Evolutionary conservation across 805 yeast genomes (phyloP).

Genomic region (Dipodascopsis tothii): DNA sequence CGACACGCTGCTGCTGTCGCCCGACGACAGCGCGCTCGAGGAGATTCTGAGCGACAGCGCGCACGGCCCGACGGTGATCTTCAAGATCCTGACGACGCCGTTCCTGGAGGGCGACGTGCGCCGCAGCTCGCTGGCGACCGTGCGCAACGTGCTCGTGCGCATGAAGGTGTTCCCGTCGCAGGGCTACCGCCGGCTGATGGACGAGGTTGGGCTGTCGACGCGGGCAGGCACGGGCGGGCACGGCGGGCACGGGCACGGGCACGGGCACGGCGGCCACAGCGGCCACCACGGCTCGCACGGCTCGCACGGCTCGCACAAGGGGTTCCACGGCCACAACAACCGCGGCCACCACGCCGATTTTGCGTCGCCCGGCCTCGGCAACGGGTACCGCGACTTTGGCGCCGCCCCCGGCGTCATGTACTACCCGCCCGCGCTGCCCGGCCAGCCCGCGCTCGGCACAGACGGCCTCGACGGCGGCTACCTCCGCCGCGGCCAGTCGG

Average conservation of each 20-base stretch:
- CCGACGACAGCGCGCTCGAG: constrained; percentile 35
- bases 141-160: constrained; percentile 56
- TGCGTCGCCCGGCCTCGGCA: not conserved
- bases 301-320: not conserved
- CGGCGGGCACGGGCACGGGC: constrained; percentile 1
- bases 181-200: constrained; percentile 78
- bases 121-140: constrained; percentile 51
- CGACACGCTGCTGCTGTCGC: constrained; percentile 54
- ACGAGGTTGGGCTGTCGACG: constrained; percentile 68
- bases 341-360: not conserved
- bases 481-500: constrained; percentile 1
- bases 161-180: constrained; percentile 49
- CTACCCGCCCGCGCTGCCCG: not conserved
- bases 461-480: not conserved
- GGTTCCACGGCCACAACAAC: not conserved
- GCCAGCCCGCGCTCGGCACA: not conserved
- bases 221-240: constrained; percentile 5
- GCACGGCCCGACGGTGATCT: constrained; percentile 70
- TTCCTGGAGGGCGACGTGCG: constrained; percentile 50
- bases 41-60: constrained; percentile 56
- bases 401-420: not conserved
- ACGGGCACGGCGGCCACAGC: not conserved
- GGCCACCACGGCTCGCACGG: not conserved
- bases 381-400: not conserved
- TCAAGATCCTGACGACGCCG: constrained; percentile 71